Evolutionary conservation across 257 asterid genomes (phyloP), one percentile per base, ranked within the genome.

Genomic region (Buddleja alternifolia): DNA sequence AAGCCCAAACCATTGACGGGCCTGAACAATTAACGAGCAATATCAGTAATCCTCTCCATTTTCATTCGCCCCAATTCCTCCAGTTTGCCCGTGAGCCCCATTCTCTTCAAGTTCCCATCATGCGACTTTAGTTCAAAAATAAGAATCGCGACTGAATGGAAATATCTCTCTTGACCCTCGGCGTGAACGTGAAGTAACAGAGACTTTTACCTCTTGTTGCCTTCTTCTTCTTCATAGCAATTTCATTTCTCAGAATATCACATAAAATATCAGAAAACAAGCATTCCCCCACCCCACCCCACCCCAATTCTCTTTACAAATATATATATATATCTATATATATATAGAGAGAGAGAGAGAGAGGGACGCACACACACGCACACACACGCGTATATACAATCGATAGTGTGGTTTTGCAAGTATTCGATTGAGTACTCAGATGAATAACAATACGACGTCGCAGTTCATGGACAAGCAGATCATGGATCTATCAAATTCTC

Each of bases 391-490:
- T 46, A 15, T 12, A 46, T 46, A 3, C 7, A 12, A 12, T 12
- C 8, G 1, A 6, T 14, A 14, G 2, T 42, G 14, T 15, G 21
- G 50, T 10, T 51, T 32, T 58, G 32, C 25, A 48, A 50, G 67
- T 57, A 6, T 25, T 47, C 9, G 73, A 21, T 55, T 60, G 74
- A 58, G 64, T 59, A 53, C 78, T 74, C 86, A 71, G 85, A 92
- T 92, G 98, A 90, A 88, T 83, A 72, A 21, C 82, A 79, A 67
- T 50, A 32, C 78, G 73, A 15, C 92, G 62, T 85, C 90, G 71
- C 86, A 81, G 81, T 90, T 76, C 66, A 90, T 90, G 97, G 97
- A 93, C 85, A 93, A 93, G 82, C 99, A 90, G 90, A 90, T 93
- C 85, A 93, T 90, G 99, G 96, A 90, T 89, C 95, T 90, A 71